phyloP scores from a whole-genome alignment of 2,329 filamentous ascomycete species.

The Sclerotinia trifoliorum region DNA sequence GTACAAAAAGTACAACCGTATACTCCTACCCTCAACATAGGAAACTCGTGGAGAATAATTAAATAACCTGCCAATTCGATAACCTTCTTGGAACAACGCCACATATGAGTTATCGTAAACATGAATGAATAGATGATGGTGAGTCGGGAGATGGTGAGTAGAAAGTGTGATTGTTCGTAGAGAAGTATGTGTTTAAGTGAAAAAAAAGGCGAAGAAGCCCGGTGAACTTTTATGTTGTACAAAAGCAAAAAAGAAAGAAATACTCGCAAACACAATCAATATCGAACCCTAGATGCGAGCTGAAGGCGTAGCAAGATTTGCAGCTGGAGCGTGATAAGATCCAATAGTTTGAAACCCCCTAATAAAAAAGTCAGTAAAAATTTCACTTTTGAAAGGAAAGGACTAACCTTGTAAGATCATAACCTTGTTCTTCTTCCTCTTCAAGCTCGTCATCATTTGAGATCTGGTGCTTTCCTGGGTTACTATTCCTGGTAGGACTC shows the following conservation, averaged over 20 bases:
- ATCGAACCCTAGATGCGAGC: background rate
- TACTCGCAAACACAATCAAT: background rate
- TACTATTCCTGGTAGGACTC: slow-evolving; percentile 35
- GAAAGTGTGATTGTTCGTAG: background rate
- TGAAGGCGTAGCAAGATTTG: slow-evolving; percentile 25
- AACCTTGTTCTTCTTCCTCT: slow-evolving; percentile 34
- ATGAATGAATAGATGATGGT: background rate
- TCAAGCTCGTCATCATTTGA: slow-evolving; percentile 34
- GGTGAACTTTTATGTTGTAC: background rate
- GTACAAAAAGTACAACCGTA: background rate
- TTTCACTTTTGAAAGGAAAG: background rate
- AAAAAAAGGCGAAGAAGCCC: background rate
- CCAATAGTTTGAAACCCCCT: slow-evolving; percentile 64
- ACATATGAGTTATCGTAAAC: background rate
- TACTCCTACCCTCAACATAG: slow-evolving; percentile 5
- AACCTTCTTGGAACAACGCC: background rate
- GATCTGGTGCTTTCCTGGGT: slow-evolving; percentile 28
- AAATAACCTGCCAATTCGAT: background rate
- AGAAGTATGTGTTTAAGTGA: background rate
- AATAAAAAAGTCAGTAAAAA: slow-evolving; percentile 36
- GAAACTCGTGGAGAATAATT: slow-evolving; percentile 4
- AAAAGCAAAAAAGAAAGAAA: background rate
- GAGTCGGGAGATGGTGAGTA: background rate
- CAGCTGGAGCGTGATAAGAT: slow-evolving; percentile 51
- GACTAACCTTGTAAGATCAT: slow-evolving; percentile 38